Evolutionary conservation across 139 green algal genomes (phyloP), one percentile per base, ranked within the genome.

Genomic region (Trebouxia sp.): DNA sequence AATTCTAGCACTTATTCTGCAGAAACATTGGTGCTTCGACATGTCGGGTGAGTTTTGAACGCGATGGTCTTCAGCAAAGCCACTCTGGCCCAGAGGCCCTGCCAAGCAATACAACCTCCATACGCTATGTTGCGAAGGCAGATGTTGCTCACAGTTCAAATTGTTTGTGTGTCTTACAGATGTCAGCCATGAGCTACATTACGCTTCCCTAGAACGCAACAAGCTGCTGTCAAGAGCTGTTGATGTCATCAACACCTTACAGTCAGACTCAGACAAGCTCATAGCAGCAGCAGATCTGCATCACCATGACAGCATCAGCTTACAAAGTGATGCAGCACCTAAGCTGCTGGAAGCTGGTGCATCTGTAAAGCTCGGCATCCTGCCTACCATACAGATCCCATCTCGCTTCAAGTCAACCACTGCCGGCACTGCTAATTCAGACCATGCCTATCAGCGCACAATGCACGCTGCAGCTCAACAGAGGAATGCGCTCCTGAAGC

Each of bases 381-480:
- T 35, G 3, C 62, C 62, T 43, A 35, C 28, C 35, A 72, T 72
- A 11, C 37, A 72, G 32, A 72, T 72, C 1, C 62, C 62, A 30
- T 0, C 32, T 11, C 37, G 62, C 6, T 72, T 72, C 32, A 72
- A 3, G 30, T 42, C 32, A 42, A 42, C 35, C 28, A 15, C 32
- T 26, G 32, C 62, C 35, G 37, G 62, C 35, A 43, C 35, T 26
- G 62, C 32, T 30, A 72, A 72, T 35, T 42, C 62, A 12, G 62
- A 72, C 12, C 62, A 72, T 72, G 62, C 32, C 62, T 72, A 72
- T 45, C 62, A 72, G 62, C 62, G 62, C 32, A 45, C 12, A 17
- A 45, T 72, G 62, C 35, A 72, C 28, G 32, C 26, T 24, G 62
- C 62, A 42, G 62, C 62, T 72, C 32, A 72, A 35, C 35, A 45